phyloP scores from a whole-genome alignment of 805 yeast species.

The Zygotorulaspora chibaensis region DNA sequence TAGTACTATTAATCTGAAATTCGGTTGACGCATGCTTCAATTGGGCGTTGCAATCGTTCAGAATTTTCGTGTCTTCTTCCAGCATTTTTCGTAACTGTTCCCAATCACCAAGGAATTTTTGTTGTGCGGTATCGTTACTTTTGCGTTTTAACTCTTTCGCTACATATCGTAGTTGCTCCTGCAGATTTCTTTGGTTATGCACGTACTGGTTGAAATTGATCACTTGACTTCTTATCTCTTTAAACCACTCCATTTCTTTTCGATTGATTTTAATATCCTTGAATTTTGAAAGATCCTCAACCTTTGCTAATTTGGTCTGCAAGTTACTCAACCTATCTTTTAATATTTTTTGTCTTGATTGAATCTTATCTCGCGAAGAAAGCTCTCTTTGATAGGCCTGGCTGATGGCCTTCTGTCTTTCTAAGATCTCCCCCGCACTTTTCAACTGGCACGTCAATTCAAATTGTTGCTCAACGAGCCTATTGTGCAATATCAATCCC shows the following conservation, averaged over 20 bases:
- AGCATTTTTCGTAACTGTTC: conserved; percentile 31
- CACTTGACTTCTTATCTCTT: conserved; percentile 38
- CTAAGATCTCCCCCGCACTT: conserved; percentile 22
- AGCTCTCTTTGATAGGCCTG: conserved; percentile 17
- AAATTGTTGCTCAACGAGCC: conserved; percentile 38
- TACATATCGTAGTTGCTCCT: conserved; percentile 31
- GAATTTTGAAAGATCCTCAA: conserved; percentile 14
- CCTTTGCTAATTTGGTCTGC: conserved; percentile 25
- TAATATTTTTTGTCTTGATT: conserved; percentile 33
- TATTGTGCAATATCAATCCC: conserved; percentile 36
- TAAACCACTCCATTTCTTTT: conserved; percentile 45
- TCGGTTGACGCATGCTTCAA: conserved; percentile 10
- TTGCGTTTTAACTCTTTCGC: conserved; percentile 24
- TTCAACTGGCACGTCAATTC: conserved; percentile 43
- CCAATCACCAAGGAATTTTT: conserved; percentile 29
- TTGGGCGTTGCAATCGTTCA: conserved; percentile 26
- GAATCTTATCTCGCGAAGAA: conserved; percentile 14
- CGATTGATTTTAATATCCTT: conserved; percentile 35
- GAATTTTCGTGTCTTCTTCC: conserved; percentile 32
- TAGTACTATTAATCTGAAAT: neutral
- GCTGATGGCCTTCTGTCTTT: conserved; percentile 15
- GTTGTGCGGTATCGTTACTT: conserved; percentile 6
- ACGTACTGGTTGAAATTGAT: conserved; percentile 33
- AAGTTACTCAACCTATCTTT: conserved; percentile 30
- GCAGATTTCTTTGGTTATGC: conserved; percentile 22